Base-by-base conservation (phyloP, 75 land plant species). In the Larix kaempferi region DNA sequence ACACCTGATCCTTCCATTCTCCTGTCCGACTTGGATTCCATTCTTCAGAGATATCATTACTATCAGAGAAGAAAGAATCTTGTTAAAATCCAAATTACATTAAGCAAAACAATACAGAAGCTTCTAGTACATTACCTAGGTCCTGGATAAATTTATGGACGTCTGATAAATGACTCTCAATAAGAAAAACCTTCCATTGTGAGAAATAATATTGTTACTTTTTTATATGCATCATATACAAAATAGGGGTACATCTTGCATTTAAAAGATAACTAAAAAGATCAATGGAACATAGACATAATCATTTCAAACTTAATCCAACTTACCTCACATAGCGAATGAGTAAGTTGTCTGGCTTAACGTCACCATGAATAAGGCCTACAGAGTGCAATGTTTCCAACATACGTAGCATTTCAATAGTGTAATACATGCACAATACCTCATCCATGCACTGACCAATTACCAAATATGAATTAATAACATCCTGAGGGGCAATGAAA, bases 321-420 rank as follows among this genome's bases (percentile, higher is more conserved):
- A 77, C 52, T 83, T 74, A 90, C 99, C 94, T 87, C 22, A 88
- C 85, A 79, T 92, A 87, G 52, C 99, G 96, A 76, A 95, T 85
- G n/a, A 98, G 94, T 57, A 98, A 77, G 82, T 98, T 98, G 79
- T 98, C 99, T 71, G 99, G 96, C 79, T 98, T 95, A 81, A 98
- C 88, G 80, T 98, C 99, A 63, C 96, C 99, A 79, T 98, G 99
- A 67, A 98, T 91, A 79, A 98, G 88, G 33, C 89, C 92, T 71
- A 80, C 90, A 66, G 74, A 74, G 62, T 98, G 99, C 82, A 98
- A 74, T 35, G 74, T 85, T 78, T 98, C 99, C 59, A 98, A 80
- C 87, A 98, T 95, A 57, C 79, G 89, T 57, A 98, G 86, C 98
- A 98, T 90, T 71, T 98, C 94, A 63, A 93, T 90, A 3, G 99